A percentile compares a stretch with the other conserved stretches of the same genome.
Evolutionary conservation across 1,139 yeast genomes (phyloP).

Genomic region (Scheffersomyces segobiensis): DNA sequence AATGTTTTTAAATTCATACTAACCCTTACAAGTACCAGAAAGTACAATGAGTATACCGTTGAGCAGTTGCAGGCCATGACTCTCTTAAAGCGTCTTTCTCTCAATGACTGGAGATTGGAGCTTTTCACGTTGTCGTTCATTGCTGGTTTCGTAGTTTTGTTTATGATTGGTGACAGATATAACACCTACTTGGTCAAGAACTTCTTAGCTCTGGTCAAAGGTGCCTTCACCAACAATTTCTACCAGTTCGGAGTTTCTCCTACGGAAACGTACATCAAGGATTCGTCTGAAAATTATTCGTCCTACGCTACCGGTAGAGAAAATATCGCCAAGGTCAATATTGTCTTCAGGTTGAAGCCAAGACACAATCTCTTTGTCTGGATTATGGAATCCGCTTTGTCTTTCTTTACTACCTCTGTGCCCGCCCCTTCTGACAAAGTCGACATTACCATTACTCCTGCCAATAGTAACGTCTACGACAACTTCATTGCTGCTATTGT

Average conservation of each 20-base stretch:
- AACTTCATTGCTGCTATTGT: constrained; percentile 83
- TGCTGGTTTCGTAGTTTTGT: constrained; percentile 42
- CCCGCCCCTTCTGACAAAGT: constrained; percentile 60
- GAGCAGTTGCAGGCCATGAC: constrained; percentile 56
- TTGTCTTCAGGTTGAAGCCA: constrained; percentile 66
- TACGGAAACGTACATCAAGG: constrained; percentile 56
- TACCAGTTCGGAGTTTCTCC: constrained; percentile 74
- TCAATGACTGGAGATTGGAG: constrained; percentile 80
- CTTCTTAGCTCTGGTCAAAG: constrained; percentile 47
- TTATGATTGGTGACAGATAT: constrained; percentile 56
- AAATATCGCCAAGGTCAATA: constrained; percentile 63
- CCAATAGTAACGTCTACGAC: constrained; percentile 53
- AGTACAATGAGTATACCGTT: constrained; percentile 32
- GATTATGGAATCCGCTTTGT: constrained; percentile 54
- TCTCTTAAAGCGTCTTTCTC: constrained; percentile 47
- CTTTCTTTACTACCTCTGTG: constrained; percentile 53
- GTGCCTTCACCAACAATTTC: constrained; percentile 62
- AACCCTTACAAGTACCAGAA: not conserved
- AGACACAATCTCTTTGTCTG: constrained; percentile 79
- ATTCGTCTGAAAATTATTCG: constrained; percentile 68
- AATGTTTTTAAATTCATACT: not conserved
- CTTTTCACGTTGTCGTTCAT: constrained; percentile 53
- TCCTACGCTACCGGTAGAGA: constrained; percentile 89
- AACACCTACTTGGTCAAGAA: constrained; percentile 58
- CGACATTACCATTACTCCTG: constrained; percentile 62